Percentiles rank a stretch among this genome's conserved stretches.
phyloP scores from a whole-genome alignment of 805 yeast species.

The Jamesozyma rosinii region DNA sequence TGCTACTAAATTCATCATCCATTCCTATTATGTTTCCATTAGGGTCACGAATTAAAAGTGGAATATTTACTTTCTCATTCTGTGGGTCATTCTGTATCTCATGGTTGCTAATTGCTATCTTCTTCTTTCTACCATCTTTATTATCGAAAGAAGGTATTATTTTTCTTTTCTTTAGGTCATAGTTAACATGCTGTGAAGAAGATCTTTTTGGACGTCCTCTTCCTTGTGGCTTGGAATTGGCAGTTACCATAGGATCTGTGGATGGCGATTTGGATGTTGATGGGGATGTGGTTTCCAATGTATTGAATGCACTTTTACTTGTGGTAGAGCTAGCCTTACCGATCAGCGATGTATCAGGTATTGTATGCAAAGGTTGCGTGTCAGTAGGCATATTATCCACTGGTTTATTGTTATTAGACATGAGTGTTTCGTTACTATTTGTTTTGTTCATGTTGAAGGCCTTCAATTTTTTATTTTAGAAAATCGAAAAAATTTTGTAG shows the following conservation, averaged over 20 bases:
- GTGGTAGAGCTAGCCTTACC: neutral
- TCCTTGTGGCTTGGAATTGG: slow-evolving; percentile 5
- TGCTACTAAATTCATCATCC: neutral
- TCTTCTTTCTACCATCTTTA: slow-evolving; percentile 3
- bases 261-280: neutral
- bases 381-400: neutral
- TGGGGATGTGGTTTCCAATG: neutral
- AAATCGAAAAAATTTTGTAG: too few species aligned
- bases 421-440: neutral
- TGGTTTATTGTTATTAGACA: neutral
- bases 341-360: neutral
- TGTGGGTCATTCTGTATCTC: neutral
- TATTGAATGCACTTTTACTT: neutral
- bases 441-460: neutral
- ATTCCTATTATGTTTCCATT: slow-evolving; percentile 3
- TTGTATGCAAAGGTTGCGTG: neutral
- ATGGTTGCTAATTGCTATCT: neutral
- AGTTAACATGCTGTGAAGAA: slow-evolving; percentile 26
- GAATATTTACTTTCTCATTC: neutral
- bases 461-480: neutral
- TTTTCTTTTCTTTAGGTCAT: slow-evolving; percentile 25
- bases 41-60: slow-evolving; percentile 1
- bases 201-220: slow-evolving; percentile 24
- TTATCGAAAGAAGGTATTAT: slow-evolving; percentile 23
- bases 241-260: neutral